These are phyloP conservation scores for Pythium sp. DNA, from an alignment of 352 stramenopile species.

Conservation along the genomic window DNA sequence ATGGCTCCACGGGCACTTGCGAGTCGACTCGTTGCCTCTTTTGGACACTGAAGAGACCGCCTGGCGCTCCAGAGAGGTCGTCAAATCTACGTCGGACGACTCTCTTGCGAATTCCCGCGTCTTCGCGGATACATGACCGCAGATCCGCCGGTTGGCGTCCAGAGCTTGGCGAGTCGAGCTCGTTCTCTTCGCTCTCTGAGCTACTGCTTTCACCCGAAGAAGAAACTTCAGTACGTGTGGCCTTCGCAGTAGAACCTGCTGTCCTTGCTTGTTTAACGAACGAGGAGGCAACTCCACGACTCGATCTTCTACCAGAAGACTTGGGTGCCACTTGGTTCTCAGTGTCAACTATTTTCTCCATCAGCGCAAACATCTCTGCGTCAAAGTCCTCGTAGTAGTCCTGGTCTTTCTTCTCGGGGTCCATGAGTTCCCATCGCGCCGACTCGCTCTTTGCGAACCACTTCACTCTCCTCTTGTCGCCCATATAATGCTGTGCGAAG, in stretches of 20 bases:
- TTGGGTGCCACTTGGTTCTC: not conserved
- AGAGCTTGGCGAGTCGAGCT: not conserved
- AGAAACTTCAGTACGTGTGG: not conserved
- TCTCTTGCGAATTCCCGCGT: not conserved
- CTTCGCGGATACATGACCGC: not conserved
- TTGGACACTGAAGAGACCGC: not conserved
- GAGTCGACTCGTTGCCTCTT: not conserved
- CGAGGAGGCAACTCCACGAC: not conserved
- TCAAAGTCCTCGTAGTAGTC: not conserved
- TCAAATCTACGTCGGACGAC: not conserved
- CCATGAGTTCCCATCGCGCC: not conserved
- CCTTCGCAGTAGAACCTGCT: not conserved
- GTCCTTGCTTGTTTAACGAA: not conserved
- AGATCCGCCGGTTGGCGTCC: not conserved
- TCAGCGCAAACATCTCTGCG: not conserved
- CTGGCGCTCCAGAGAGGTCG: not conserved
- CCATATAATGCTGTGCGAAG: not conserved
- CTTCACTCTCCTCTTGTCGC: not conserved
- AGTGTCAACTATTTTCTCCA: not conserved
- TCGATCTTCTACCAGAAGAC: not conserved
- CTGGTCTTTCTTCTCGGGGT: not conserved
- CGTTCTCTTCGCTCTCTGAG: not conserved
- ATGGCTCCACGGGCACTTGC: not conserved
- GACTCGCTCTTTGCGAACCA: conserved; percentile 3
- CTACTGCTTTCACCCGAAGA: not conserved